Evolutionary conservation across 2,329 filamentous ascomycete species (phyloP).

Genomic region (Colletotrichum echinochloae): DNA sequence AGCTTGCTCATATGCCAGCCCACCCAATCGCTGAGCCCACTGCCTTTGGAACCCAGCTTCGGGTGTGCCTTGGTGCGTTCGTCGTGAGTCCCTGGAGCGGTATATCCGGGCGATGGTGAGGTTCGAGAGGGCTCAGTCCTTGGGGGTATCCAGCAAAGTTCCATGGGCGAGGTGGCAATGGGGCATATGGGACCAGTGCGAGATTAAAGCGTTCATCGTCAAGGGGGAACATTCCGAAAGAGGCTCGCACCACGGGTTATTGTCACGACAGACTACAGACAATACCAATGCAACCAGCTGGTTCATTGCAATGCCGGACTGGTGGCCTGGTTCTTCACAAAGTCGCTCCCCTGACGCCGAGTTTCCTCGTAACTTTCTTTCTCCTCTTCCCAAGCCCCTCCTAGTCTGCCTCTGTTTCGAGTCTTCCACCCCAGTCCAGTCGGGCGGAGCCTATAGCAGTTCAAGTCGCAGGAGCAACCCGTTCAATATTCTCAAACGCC

Average conservation of each 20-base stretch:
- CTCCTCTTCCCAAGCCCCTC: neutral
- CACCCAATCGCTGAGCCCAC: neutral
- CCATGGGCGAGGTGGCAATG: neutral
- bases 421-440: conserved; percentile 25
- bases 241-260: conserved; percentile 19
- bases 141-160: neutral
- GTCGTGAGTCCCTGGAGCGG: neutral
- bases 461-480: neutral
- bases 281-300: conserved; percentile 12
- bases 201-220: neutral
- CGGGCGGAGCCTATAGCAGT: conserved; percentile 27
- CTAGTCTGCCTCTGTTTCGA: conserved; percentile 27
- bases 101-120: neutral
- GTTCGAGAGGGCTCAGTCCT: neutral
- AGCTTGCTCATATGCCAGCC: neutral
- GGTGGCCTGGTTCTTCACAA: neutral
- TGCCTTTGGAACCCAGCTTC: neutral
- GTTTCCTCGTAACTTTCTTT: neutral
- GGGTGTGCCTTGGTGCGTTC: neutral
- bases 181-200: neutral
- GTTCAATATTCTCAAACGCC: conserved; percentile 12
- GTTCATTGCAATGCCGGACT: conserved; percentile 12
- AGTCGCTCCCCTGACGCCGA: neutral
- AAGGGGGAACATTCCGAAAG: neutral
- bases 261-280: conserved; percentile 24